Conservation (phyloP, 108 stramenopile species). For the Discostella pseudostelligera region DNA sequence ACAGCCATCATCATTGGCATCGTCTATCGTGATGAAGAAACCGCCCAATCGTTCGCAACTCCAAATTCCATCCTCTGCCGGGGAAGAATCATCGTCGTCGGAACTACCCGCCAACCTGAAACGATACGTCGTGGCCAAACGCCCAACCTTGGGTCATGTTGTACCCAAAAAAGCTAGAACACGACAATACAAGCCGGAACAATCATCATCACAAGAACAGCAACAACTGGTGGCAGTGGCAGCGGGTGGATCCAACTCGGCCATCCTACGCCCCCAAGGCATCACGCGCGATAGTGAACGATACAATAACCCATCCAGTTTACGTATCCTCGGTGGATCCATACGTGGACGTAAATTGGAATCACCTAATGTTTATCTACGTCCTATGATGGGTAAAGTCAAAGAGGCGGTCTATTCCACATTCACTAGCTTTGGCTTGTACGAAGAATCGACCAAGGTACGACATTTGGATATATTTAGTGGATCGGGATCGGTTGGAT, state of each 20-base stretch:
- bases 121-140: constrained; percentile 67
- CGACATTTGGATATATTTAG: constrained; percentile 92
- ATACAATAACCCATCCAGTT: constrained; percentile 75
- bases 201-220: constrained; percentile 9
- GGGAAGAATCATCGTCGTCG: too few species aligned
- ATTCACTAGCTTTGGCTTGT: constrained; percentile 85
- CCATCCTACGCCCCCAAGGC: constrained; percentile 74
- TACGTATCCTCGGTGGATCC: constrained; percentile 80
- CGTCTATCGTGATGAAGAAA: constrained; percentile 28
- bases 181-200: constrained; percentile 11
- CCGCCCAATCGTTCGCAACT: constrained; percentile 14
- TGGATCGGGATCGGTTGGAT: constrained; percentile 91
- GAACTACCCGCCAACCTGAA: constrained; percentile 76
- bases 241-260: constrained; percentile 68
- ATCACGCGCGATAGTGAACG: constrained; percentile 57
- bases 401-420: constrained; percentile 93
- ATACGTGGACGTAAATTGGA: constrained; percentile 79
- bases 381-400: constrained; percentile 99
- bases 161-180: constrained; percentile 58
- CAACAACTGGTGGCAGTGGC: too few species aligned
- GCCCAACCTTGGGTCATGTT: constrained; percentile 71
- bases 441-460: constrained; percentile 49
- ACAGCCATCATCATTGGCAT: neutral
- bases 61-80: constrained; percentile 2
- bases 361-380: constrained; percentile 89